Evolutionary conservation across 2,329 filamentous ascomycete genomes (phyloP), one percentile per base, ranked within the genome.

Genomic region (Exophiala spinifera): DNA sequence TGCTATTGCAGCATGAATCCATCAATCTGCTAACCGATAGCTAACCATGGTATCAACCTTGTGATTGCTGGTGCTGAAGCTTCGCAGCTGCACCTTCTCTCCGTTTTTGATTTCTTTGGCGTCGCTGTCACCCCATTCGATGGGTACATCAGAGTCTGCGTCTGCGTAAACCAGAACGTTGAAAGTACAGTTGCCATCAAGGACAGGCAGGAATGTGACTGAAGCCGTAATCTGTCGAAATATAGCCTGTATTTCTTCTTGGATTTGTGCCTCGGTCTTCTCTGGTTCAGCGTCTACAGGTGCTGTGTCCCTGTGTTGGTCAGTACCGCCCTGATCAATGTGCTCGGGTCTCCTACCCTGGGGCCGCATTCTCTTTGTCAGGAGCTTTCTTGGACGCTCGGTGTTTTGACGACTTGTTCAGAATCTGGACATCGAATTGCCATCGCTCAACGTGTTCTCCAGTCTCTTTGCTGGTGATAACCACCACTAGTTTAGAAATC

Each of bases 121-220:
- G 72, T 97, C 94, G 64, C 90, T 96, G 74, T 99, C 94, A 44
- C 94, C 94, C 94, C 94, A 99, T 72, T 99, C 94, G 55, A 99
- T 86, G 3, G 94, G 94, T 13, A 99, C 94, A 45, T 97, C 92
- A 55, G 88, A 94, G 72, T 97, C 91, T 15, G 91, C 91, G 69
- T 99, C 92, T 49, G 94, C 94, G 69, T 99, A 99, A 3, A 99
- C 94, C 37, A 99, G 81, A 45, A 99, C 92, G 68, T 99, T 99
- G 79, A 99, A 99, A 10, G 94, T 97, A 78, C 92, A 99, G 71
- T 96, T 89, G 37, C 91, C 91, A 58, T 89, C 85, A 4, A 99
- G 82, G 75, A 97, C 91, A 0, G 94, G 94, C 11, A 99, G 77
- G 70, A 99, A 99, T 0, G 94, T 97, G 51, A 99, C 94, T 0